Evolutionary conservation across 176 grass and related monocot species (phyloP), one percentile per base, ranked within the genome.

Genomic region (bread wheat (Triticum aestivum)): DNA sequence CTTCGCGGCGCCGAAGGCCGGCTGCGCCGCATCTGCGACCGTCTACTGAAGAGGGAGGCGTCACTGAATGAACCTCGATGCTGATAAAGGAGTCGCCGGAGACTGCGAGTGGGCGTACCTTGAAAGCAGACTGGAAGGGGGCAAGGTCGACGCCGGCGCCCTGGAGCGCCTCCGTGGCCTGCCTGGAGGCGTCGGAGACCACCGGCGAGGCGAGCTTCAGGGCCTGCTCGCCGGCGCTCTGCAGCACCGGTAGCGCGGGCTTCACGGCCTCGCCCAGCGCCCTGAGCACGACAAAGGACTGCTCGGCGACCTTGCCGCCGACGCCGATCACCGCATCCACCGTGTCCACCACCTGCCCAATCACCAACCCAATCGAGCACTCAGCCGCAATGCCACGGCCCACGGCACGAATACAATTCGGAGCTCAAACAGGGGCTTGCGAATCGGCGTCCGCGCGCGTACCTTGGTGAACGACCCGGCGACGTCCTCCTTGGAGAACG

Each of bases 1-100:
- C 81, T 98, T 98, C 11, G 93, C 93, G 41, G 85, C 95, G 83
- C 94, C 89, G 65, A 98, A 87, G 72, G 93, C 82, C 84, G 93
- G 89, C 73, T 94, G 88, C 71, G 91, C 91, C 8, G 90, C 92
- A 75, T 88, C 93, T 85, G 82, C 87, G 73, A 92, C 42, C 14
- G 79, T 96, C 96, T 98, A 93, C 87, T 68, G 87, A 83, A 63
- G 76, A 85, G 51, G 79, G 69, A 58, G 79, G 11, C 17, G 65
- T 80, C 69, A 69, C 73, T 51, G 37, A 79, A 69, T 35, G 74
- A 73, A 72, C 23, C 11, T 85, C 14, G 68, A 75, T 3, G 11
- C 3, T 24, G 69, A 63, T 61, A 23, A 30, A 61, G 69, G 37
- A 58, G 11, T 17, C 17, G 65, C 29, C 33, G n/a, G 66, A 5